Conservation (phyloP, 2,329 filamentous ascomycete genomes). For the Aureobasidium sp. region DNA sequence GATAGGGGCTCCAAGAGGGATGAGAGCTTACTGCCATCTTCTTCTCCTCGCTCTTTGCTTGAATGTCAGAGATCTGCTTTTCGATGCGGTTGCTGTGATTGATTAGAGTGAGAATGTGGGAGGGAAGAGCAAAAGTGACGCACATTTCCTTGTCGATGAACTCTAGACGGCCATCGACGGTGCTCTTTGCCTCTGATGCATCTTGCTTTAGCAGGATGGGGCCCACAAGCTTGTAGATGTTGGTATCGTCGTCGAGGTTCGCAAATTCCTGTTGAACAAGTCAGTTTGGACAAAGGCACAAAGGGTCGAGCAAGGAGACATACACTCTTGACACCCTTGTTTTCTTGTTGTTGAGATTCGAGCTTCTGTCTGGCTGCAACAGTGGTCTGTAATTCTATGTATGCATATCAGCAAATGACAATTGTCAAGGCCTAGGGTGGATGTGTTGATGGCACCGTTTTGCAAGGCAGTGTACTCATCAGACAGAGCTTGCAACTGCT, state of each 20-base stretch:
- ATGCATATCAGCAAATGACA: background rate
- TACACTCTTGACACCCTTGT: constrained; percentile 75
- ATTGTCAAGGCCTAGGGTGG: background rate
- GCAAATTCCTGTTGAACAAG: constrained; percentile 60
- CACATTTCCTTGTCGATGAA: constrained; percentile 94
- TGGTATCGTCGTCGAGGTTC: constrained; percentile 67
- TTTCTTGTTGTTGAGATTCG: constrained; percentile 90
- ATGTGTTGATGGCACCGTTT: constrained; percentile 49
- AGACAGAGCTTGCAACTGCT: constrained; percentile 69
- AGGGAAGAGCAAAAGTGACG: constrained; percentile 23
- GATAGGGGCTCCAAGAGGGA: background rate
- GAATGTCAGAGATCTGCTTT: constrained; percentile 53
- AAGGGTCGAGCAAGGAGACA: constrained; percentile 5
- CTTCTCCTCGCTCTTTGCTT: constrained; percentile 56
- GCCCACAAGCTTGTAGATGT: constrained; percentile 92
- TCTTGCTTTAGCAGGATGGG: constrained; percentile 94
- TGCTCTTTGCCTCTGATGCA: constrained; percentile 77
- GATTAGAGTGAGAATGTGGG: background rate
- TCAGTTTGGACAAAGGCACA: background rate
- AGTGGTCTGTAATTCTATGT: constrained; percentile 64
- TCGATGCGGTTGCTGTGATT: constrained; percentile 54
- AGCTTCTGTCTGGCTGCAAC: constrained; percentile 81
- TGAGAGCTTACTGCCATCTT: constrained; percentile 50
- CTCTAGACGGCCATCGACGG: constrained; percentile 81
- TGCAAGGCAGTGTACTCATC: constrained; percentile 85